Evolutionary conservation across 257 asterid species (phyloP), one percentile per base, ranked within the genome.

Genomic region (Linaria vulgaris): DNA sequence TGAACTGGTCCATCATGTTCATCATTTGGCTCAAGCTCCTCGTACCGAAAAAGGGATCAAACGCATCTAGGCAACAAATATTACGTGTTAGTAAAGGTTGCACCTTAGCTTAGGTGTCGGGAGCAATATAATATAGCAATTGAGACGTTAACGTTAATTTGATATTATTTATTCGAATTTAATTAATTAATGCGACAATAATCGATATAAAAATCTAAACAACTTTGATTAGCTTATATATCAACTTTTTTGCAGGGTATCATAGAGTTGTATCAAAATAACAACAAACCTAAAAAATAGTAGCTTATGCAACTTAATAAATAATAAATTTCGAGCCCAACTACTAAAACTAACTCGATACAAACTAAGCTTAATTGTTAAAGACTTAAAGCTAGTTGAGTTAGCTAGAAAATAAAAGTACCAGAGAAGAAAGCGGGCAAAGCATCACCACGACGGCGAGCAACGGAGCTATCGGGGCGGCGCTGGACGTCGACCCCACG

Each of bases 1-100:
- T 65, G 17, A 88, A 15, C 4, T 76, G 90, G 48, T 88, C 96
- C 95, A 88, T 76, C 83, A 78, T 51, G 85, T 83, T 88, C 70
- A 86, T 71, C 25, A 91, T 66, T 23, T 91, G 96, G 69, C 72
- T 80, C 6, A 91, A 76, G 63, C 82, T 80, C 73, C 96, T 78
- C 41, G 87, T 64, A 0, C 87, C 69, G 4, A 84, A 70, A 10
- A 91, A 80, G 0, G 96, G 92, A 67, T 84, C 89, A 7, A 84
- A 65, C 27, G 63, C 69, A 60, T 83, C 98, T 88, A 77, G 66
- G 4, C 4, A 49, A 55, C 53, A 43, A 0, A 10, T 16, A 43
- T 3, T 11, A 43, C 48, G 4, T 4, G 15, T 43, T 5, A 43
- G 11, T 16, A 43, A 6, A 43, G 3, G 16, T n/a, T n/a, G n/a